Evolutionary conservation across 129 eudicot genomes (phyloP), one percentile per base, ranked within the genome.

Genomic region (Helianthus tuberosus): DNA sequence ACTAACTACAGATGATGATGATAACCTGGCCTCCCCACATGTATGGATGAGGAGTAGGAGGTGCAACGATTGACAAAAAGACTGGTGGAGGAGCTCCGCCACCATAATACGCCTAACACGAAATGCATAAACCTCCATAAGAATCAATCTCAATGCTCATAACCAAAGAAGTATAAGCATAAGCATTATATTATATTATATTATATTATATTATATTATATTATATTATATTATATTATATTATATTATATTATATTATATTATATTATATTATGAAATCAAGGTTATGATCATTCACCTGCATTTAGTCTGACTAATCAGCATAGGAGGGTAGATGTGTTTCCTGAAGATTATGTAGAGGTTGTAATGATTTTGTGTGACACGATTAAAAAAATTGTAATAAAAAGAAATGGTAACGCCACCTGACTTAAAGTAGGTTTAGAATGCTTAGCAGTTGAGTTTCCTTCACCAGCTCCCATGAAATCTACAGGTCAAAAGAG

Each of bases 31-130:
- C 88, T 49, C 90, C 93, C 98, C 97, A 90, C 88, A 94, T 73
- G 77, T 86, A 94, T 27, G 97, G 97, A 82, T 90, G 97, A n/a
- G 98, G 96, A 82, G 90, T 75, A 5, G 97, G 96, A 82, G 96
- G 83, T 67, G 92, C 85, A 71, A 93, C 96, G 66, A 89, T 71
- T 55, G 98, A 81, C 69, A 97, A 88, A 69, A 80, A 90, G 67
- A 93, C 90, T 8, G 98, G 96, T 8, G 97, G 91, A 75, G 97
- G 55, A 75, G 85, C 93, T 66, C 96, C 96, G 79, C 86, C 76
- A 70, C 93, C 83, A 83, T 90, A 94, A 86, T 86, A 90, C 20
- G 98, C 98, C 98, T 94, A 48, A 60, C 52, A 73, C 10, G 27
- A 79, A 76, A 62, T 43, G 32, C 43, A 59, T 47, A 69, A 64